Evolutionary conservation across 495 filamentous ascomycete genomes (phyloP).

Genomic region (Gamarada debralockiae): DNA sequence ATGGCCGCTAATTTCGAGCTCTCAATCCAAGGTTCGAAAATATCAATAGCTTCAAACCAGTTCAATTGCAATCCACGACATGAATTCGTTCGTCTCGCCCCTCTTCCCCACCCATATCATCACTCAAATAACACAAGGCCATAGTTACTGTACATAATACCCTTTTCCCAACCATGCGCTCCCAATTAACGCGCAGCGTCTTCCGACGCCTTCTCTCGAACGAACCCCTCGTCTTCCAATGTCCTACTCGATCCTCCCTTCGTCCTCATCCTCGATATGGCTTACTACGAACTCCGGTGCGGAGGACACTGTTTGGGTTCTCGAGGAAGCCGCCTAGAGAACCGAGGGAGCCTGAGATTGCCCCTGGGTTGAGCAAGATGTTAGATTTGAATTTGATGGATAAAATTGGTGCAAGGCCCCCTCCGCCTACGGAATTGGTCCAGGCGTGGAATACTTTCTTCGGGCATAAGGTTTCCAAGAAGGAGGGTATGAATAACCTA

Average conservation of each 20-base stretch:
- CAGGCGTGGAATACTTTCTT: constrained; percentile 65
- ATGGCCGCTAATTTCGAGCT: not conserved
- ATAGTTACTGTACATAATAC: constrained; percentile 13
- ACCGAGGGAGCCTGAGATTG: constrained; percentile 49
- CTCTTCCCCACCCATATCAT: not conserved
- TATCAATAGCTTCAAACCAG: constrained; percentile 6
- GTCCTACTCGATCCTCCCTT: constrained; percentile 14
- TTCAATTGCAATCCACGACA: constrained; percentile 13
- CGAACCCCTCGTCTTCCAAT: constrained; percentile 47
- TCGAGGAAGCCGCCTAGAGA: constrained; percentile 49
- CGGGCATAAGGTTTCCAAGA: constrained; percentile 41
- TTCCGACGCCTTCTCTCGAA: constrained; percentile 67
- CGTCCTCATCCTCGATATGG: constrained; percentile 7
- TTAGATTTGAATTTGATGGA: constrained; percentile 43
- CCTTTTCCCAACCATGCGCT: constrained; percentile 58
- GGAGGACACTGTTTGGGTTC: constrained; percentile 55
- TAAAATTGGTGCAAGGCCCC: constrained; percentile 48
- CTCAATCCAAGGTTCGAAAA: constrained; percentile 3
- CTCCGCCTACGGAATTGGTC: constrained; percentile 52
- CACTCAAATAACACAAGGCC: not conserved
- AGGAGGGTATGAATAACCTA: constrained; percentile 54
- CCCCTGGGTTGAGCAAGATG: constrained; percentile 57
- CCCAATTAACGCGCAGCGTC: constrained; percentile 72
- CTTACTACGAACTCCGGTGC: constrained; percentile 34
- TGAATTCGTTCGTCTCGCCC: constrained; percentile 10